These are phyloP conservation scores for Entoloma clypeatum DNA, from an alignment of 1,284 basidiomycete species.

Conservation along the genomic window DNA sequence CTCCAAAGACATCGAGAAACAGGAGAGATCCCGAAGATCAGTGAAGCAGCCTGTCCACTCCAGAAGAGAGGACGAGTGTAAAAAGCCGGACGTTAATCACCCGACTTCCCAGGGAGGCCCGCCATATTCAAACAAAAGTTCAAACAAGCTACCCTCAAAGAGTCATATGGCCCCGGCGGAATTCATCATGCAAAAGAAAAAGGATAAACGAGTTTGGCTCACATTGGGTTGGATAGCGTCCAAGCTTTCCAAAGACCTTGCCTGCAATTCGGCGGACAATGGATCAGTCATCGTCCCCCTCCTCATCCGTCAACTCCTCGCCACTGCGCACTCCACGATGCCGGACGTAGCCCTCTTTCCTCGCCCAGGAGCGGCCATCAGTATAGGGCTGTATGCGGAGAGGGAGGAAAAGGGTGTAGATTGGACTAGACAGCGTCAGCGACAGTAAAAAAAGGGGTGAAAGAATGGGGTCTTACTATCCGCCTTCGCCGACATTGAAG, in stretches of 20 bases:
- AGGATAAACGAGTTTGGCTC: conserved; percentile 17
- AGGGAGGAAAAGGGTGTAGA: conserved; percentile 79
- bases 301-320: conserved; percentile 74
- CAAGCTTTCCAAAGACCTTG: conserved; percentile 6
- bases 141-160: conserved; percentile 40
- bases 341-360: conserved; percentile 55
- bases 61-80: too few relatives aligned
- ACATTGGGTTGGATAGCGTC: conserved; percentile 17
- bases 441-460: not conserved
- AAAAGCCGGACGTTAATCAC: conserved; percentile 21
- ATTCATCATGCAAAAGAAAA: conserved; percentile 45
- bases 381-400: conserved; percentile 78
- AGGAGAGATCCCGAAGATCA: too few relatives aligned
- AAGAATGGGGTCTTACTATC: conserved; percentile 58
- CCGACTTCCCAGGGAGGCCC: conserved; percentile 16
- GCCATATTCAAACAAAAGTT: not conserved
- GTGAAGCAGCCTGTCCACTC: too few relatives aligned
- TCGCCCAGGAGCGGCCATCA: conserved; percentile 82
- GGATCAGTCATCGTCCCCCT: conserved; percentile 48
- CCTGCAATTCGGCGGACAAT: conserved; percentile 6
- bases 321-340: conserved; percentile 60
- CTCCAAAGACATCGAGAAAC: too few relatives aligned
- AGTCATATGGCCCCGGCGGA: conserved; percentile 78
- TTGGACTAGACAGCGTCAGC: conserved; percentile 44
- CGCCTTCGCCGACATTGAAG: conserved; percentile 80